These are phyloP conservation scores for Syzygium aromaticum DNA, from an alignment of 345 rosid species.

Conservation along the genomic window DNA sequence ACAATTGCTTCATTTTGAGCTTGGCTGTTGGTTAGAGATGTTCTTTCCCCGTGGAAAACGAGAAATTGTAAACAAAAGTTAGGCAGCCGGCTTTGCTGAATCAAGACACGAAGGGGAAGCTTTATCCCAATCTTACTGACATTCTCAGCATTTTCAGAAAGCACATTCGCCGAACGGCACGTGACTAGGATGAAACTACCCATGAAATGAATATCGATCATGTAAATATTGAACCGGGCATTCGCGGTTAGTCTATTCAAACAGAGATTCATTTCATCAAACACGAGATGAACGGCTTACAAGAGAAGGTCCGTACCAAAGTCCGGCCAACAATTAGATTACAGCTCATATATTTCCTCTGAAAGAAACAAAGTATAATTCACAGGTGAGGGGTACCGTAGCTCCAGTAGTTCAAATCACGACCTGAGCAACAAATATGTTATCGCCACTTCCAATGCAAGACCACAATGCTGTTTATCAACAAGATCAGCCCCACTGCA, in stretches of 20 bases:
- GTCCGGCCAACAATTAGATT: neutral
- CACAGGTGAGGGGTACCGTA: neutral
- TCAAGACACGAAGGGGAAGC: neutral
- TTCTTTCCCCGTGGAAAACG: neutral
- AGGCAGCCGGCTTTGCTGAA: neutral
- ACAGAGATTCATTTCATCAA: neutral
- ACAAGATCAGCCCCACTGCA: neutral
- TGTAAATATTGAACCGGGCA: neutral
- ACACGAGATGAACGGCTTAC: neutral
- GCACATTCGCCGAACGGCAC: neutral
- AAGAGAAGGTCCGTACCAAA: neutral
- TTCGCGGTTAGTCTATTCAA: neutral
- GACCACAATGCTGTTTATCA: neutral
- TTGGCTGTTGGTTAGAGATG: neutral
- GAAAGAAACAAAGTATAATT: neutral
- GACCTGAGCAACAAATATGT: neutral
- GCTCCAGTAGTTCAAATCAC: neutral
- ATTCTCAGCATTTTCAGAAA: neutral
- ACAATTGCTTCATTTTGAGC: neutral
- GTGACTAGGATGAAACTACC: neutral
- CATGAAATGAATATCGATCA: neutral
- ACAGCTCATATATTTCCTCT: neutral
- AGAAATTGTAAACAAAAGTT: neutral
- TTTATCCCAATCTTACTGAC: neutral
- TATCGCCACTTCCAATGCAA: neutral